These are phyloP conservation scores for Colletotrichum gloeosporioides DNA, from an alignment of 2,329 filamentous ascomycete genomes.

Conservation along the genomic window DNA sequence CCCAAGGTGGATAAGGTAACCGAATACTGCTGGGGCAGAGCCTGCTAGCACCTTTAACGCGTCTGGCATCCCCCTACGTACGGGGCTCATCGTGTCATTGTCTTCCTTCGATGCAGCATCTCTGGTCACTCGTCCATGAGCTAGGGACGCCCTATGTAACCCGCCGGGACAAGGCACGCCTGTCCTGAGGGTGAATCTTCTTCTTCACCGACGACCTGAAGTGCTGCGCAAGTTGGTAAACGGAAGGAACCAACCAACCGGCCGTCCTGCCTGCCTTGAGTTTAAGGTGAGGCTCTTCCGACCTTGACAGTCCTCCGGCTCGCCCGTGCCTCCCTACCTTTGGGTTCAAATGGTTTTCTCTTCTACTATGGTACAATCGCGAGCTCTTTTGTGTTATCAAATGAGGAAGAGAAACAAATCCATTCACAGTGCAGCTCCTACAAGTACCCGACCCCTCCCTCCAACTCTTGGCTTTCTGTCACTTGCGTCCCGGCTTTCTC, in stretches of 20 bases:
- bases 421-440: neutral
- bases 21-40: neutral
- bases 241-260: neutral
- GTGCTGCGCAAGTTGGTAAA: neutral
- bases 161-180: neutral
- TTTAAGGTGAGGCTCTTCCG: neutral
- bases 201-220: neutral
- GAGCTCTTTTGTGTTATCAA: neutral
- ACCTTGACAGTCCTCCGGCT: neutral
- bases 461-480: neutral
- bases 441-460: neutral
- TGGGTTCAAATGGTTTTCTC: neutral
- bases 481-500: neutral
- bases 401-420: neutral
- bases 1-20: neutral
- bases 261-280: neutral
- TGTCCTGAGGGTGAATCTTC: neutral
- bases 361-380: neutral
- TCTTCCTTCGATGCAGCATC: neutral
- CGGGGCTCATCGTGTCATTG: neutral
- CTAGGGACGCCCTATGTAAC: neutral
- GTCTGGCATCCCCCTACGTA: slow-evolving; percentile 9
- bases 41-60: neutral
- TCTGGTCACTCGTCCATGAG: neutral
- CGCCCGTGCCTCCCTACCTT: neutral